phyloP scores from a whole-genome alignment of 192 early-diverging fungal genomes.

The Coemansia sp. region DNA sequence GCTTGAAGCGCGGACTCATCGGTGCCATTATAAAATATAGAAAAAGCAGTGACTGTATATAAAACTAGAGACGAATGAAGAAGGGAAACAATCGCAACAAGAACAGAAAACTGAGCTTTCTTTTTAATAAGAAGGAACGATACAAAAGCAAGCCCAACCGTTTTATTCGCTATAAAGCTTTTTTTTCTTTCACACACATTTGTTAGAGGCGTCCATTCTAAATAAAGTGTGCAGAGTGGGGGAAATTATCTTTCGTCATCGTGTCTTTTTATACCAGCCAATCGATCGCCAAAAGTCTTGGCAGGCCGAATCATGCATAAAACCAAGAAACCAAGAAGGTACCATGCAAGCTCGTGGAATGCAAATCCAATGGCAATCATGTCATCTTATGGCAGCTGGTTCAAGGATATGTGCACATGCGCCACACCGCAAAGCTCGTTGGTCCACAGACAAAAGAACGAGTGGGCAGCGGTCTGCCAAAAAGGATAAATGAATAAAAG shows the following conservation, averaged over 20 bases:
- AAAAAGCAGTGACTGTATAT: conserved; percentile 9
- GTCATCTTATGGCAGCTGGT: neutral
- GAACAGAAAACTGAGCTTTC: neutral
- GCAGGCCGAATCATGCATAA: neutral
- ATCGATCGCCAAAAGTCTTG: neutral
- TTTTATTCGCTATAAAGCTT: neutral
- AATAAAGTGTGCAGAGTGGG: neutral
- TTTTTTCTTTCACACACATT: neutral
- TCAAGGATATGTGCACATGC: no score
- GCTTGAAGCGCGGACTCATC: conserved; percentile 16
- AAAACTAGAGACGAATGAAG: neutral
- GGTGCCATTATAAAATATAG: conserved; percentile 9
- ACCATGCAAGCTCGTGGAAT: neutral
- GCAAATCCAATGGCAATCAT: neutral
- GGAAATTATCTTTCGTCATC: neutral
- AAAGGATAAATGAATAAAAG: no score
- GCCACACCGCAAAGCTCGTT: no score
- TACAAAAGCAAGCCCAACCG: neutral
- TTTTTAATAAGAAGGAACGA: neutral
- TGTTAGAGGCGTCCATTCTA: neutral
- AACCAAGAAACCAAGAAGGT: no score
- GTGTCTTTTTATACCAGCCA: neutral
- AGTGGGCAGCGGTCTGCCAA: no score
- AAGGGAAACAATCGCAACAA: conserved; percentile 1
- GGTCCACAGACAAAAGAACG: no score